Evolutionary conservation across 768 basidiomycete genomes (phyloP).

Genomic region (Boletus pseudopeckii): DNA sequence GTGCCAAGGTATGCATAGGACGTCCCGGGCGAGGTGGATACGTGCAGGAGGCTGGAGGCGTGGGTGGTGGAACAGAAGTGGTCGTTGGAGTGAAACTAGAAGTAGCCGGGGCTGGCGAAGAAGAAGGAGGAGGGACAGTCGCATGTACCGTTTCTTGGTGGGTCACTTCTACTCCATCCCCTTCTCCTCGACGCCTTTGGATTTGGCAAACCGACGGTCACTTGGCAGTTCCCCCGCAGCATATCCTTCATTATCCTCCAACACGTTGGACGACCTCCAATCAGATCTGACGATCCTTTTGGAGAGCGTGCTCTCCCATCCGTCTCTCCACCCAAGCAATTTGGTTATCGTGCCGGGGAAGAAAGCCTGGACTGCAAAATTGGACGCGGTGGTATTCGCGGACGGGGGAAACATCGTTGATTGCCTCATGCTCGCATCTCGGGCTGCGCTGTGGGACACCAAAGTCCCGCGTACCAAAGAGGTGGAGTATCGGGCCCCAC

Average conservation of each 20-base stretch:
- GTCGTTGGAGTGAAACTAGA: slow-evolving; percentile 79
- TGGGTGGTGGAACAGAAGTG: slow-evolving; percentile 77
- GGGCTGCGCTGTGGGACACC: slow-evolving; percentile 78
- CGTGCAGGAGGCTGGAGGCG: slow-evolving; percentile 67
- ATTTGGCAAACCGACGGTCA: slow-evolving; percentile 27
- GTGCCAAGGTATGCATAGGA: slow-evolving; percentile 74
- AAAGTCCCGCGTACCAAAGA: slow-evolving; percentile 71
- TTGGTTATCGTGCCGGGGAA: slow-evolving; percentile 55
- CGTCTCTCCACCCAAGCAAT: slow-evolving; percentile 62
- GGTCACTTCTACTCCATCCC: slow-evolving; percentile 28
- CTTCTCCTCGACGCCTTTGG: not conserved
- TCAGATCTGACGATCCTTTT: slow-evolving; percentile 66
- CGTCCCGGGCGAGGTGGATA: slow-evolving; percentile 63
- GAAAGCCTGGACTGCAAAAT: slow-evolving; percentile 72
- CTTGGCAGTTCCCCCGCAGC: slow-evolving; percentile 69
- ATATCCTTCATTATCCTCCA: slow-evolving; percentile 63
- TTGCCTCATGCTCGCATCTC: slow-evolving; percentile 73
- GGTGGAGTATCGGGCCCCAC: slow-evolving; percentile 60
- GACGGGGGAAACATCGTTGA: slow-evolving; percentile 77
- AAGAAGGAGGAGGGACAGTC: slow-evolving; percentile 61
- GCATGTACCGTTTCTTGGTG: slow-evolving; percentile 76
- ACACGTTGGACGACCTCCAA: slow-evolving; percentile 72
- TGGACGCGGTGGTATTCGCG: slow-evolving; percentile 72
- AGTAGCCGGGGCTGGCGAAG: slow-evolving; percentile 51
- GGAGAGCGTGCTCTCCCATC: slow-evolving; percentile 61